Conservation (phyloP, 2,329 filamentous ascomycete genomes). For the Aspergillus tubingensis region DNA sequence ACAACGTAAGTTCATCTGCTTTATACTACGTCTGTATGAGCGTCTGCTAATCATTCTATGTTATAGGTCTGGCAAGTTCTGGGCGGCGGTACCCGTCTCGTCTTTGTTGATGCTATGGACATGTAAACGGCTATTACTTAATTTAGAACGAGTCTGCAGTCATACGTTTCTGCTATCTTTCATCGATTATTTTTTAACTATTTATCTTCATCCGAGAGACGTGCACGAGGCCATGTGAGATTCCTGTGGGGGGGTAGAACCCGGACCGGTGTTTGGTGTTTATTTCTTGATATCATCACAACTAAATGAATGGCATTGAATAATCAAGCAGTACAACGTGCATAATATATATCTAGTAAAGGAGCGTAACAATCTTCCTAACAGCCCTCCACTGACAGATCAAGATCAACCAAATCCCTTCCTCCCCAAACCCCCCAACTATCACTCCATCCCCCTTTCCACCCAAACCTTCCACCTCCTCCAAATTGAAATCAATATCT, state of each 20-base stretch:
- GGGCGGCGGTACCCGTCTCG: constrained; percentile 67
- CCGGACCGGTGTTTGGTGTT: constrained; percentile 10
- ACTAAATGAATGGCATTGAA: too few species aligned
- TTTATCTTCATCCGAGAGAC: not conserved
- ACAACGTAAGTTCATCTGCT: constrained; percentile 72
- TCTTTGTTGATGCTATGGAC: constrained; percentile 66
- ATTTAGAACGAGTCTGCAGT: constrained; percentile 1
- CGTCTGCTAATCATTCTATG: constrained; percentile 40
- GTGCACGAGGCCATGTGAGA: not conserved
- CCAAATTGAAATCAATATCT: too few species aligned
- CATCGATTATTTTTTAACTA: not conserved
- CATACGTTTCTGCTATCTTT: constrained; percentile 2
- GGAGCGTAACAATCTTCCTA: too few species aligned
- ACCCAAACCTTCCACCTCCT: too few species aligned
- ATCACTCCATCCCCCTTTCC: not conserved
- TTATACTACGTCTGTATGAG: not conserved
- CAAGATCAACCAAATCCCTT: too few species aligned
- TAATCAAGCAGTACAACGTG: too few species aligned
- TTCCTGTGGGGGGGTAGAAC: constrained; percentile 3
- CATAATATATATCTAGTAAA: too few species aligned
- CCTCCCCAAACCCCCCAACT: not conserved
- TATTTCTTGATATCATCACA: too few species aligned
- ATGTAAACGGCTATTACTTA: constrained; percentile 28
- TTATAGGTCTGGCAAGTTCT: constrained; percentile 75
- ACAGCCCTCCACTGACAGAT: too few species aligned